Evolutionary conservation across 2,329 filamentous ascomycete genomes (phyloP), one percentile per base, ranked within the genome.

Genomic region (Chrysosporium keratinophilum): DNA sequence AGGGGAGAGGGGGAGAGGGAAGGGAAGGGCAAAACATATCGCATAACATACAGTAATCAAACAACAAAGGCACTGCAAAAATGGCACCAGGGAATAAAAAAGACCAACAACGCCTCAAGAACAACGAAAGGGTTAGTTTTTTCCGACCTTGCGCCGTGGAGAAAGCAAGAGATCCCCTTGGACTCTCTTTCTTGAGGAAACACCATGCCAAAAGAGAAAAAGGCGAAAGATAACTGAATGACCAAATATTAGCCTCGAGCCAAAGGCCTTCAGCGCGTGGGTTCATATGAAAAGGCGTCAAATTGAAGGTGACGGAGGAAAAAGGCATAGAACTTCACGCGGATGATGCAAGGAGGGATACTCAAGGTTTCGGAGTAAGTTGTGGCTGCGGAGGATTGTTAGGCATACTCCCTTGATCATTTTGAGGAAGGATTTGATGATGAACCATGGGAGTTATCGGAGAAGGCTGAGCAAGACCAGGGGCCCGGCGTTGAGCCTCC

Each of bases 401-500:
- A 41, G 42, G 14, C n/a, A 17, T 44, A 10, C 44, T 55, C 19
- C 49, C 52, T 17, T 55, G 52, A 19, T 15, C 48, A 45, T 46
- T 44, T 31, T 50, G 52, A n/a, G 46, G 46, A 50, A 34, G 17
- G 5, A 20, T 40, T 31, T 51, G 52, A 43, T 54, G 44, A 15
- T 28, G 3, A 7, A 28, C 23, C 23, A 28, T 28, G 3, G 46
- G 9, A 45, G 46, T 33, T 5, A 45, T 44, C 42, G 67, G 63
- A 17, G 57, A 51, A 17, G 61, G 64, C 28, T 71, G 69, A 33
- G 67, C 67, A 5, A 68, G 69, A 5, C 62, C 61, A 4, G 68
- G 62, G 33, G 60, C 64, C 54, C 68, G 66, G 14, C 64, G 64
- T 31, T 59, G 58, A 41, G 65, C 62, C 17, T 66, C 64, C 4